Conservation (phyloP, 768 basidiomycete genomes). For the Fistulinella prunicolor region DNA sequence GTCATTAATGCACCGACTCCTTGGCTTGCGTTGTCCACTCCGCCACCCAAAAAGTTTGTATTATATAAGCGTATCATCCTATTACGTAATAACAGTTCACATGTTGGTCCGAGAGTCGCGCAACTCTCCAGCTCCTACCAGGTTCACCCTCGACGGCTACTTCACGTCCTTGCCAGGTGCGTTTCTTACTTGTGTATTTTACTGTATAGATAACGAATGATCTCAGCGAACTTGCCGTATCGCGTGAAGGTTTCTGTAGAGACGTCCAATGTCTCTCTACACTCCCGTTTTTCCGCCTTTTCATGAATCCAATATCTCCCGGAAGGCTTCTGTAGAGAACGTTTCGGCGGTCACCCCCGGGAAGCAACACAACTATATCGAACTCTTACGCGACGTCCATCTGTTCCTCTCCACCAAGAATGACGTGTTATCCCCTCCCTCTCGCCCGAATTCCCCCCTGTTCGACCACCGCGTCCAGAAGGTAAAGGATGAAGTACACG, state of each 20-base stretch:
- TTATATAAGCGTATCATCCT: no score
- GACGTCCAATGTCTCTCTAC: slow-evolving; percentile 31
- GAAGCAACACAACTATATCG: slow-evolving; percentile 21
- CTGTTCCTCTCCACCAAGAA: slow-evolving; percentile 31
- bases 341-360: background rate
- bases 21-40: no score
- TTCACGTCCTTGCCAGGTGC: no score
- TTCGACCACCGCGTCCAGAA: slow-evolving; percentile 28
- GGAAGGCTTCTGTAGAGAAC: slow-evolving; percentile 6
- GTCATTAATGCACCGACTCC: no score
- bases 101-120: no score
- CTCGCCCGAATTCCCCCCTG: slow-evolving; percentile 33
- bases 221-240: no score
- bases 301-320: slow-evolving; percentile 6
- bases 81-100: no score
- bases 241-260: background rate
- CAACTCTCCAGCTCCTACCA: no score
- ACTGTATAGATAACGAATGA: no score
- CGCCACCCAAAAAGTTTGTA: no score
- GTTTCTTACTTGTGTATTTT: no score
- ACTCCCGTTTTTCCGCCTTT: slow-evolving; percentile 33
- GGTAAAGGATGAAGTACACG: slow-evolving; percentile 33
- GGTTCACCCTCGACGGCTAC: no score
- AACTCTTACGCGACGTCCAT: slow-evolving; percentile 31
- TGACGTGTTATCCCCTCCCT: slow-evolving; percentile 35